Evolutionary conservation across 108 stramenopile genomes (phyloP), one percentile per base, ranked within the genome.

Genomic region (Skeletonema tropicum): DNA sequence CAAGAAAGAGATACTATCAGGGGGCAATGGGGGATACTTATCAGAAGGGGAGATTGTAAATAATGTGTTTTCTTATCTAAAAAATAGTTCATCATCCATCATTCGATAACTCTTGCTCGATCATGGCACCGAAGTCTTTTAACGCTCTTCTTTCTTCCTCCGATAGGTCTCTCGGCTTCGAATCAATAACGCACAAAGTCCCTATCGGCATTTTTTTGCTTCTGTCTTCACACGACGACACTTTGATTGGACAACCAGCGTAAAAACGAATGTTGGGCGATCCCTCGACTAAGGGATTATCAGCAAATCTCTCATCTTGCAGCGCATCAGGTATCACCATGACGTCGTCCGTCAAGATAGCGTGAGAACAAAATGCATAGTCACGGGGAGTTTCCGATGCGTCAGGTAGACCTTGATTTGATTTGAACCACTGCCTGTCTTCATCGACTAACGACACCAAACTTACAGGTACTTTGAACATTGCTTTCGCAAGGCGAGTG

Each of bases 341-440:
- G 17, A 86, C 15, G 38, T 77, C 80, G n/a, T 76, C 65, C 13
- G 75, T 21, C 36, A 75, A 57, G 23, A 94, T 82, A 29, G 83
- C 79, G 63, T 92, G 87, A 55, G 85, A 84, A 60, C 93, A 94
- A 71, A 94, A 94, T 25, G 91, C 88, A 55, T 73, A 39, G 26
- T 88, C 72, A 41, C 93, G 83, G 11, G 77, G 81, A 15, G 88
- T 89, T 76, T 91, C 89, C 29, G 64, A 52, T 21, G 63, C 67
- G 26, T 57, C 76, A 17, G 74, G 74, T 32, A 87, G 66, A 48
- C 86, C 86, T 35, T 68, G 74, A 42, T 59, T 76, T 25, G 76
- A 74, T 61, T 82, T 80, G 64, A 87, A 87, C 81, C 80, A 87
- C 66, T 87, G 86, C 1, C 86, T 42, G 31, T 79, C 66, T n/a